Evolutionary conservation across 108 stramenopile genomes (phyloP), one percentile per base, ranked within the genome.

Genomic region (Stephanodiscus triporus): DNA sequence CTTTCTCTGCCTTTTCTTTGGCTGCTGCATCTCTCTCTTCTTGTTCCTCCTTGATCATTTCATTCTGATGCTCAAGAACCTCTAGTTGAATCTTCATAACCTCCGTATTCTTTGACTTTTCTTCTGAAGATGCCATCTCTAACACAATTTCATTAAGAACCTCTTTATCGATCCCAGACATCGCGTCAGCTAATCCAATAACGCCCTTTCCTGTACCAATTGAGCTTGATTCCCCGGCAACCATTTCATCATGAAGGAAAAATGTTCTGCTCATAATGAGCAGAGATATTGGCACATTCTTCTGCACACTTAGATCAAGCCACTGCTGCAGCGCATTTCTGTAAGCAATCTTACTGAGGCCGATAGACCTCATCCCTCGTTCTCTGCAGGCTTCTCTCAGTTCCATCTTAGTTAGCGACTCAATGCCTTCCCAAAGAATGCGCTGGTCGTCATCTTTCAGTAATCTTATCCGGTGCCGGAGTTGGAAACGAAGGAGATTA

Each of bases 401-500:
- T 82, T 99, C 99, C 93, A 97, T 94, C 75, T 96, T 97, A 16
- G 94, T 97, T 40, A 99, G 84, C 19, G 89, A 92, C 37, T 96
- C 90, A 54, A 98, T 95, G 9, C 99, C 99, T 85, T 99, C 99
- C 94, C 96, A 98, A 32, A 98, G 71, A 67, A 99, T 98, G 24
- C 96, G 89, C 75, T 96, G 95, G 72, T 99, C 99, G 82, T 99
- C 99, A 66, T 96, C 97, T 64, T 88, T 88, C 34, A 97, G 72
- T 17, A 67, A 68, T 55, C 93, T 65, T 62, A 99, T 95, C 55
- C 81, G 83, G 64, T 91, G 87, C n/a, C 99, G 88, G 2, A 99
- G 87, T 80, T 97, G 97, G 58, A 96, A 98, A 36, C 97, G 86
- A 55, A 99, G 86, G 60, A 99, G 87, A 34, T 78, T 76, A 70